Conservation (phyloP, 192 early-diverging fungal species). For the Coemansia sp. region DNA sequence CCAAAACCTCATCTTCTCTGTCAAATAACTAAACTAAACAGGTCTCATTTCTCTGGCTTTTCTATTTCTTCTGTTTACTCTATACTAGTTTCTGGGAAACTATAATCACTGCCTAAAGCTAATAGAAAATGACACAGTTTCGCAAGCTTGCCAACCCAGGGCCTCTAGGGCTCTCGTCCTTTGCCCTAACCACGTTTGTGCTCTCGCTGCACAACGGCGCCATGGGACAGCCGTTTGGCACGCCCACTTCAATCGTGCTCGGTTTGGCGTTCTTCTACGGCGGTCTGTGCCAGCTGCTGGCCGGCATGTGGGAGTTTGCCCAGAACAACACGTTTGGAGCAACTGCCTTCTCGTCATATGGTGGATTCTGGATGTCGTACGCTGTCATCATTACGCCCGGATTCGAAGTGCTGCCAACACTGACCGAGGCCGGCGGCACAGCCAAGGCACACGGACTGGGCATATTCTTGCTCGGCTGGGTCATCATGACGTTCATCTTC, state of each 20-base stretch:
- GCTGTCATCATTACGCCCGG: slow-evolving; percentile 61
- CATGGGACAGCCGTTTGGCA: slow-evolving; percentile 57
- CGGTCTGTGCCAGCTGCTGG: slow-evolving; percentile 71
- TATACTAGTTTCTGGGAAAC: neutral
- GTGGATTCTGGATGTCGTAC: slow-evolving; percentile 69
- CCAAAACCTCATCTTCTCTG: too few species aligned
- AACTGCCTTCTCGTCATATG: slow-evolving; percentile 72
- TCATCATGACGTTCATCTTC: slow-evolving; percentile 70
- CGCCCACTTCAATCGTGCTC: slow-evolving; percentile 60
- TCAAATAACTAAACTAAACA: too few species aligned
- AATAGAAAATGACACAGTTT: slow-evolving; percentile 32
- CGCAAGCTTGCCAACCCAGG: slow-evolving; percentile 55
- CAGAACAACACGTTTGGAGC: slow-evolving; percentile 80
- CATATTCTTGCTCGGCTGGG: slow-evolving; percentile 67
- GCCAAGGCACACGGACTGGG: slow-evolving; percentile 55
- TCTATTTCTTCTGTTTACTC: neutral
- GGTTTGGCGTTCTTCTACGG: slow-evolving; percentile 75
- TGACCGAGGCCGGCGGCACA: slow-evolving; percentile 35
- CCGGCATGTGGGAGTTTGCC: slow-evolving; percentile 84
- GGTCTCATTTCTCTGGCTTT: neutral
- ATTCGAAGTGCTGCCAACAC: slow-evolving; percentile 53
- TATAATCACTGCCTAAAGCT: neutral
- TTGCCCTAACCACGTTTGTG: slow-evolving; percentile 62
- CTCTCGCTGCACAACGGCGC: slow-evolving; percentile 71
- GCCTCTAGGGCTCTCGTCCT: slow-evolving; percentile 57